Percentiles rank a stretch among this genome's conserved stretches.
phyloP scores from a whole-genome alignment of 495 filamentous ascomycete genomes.

The Bacidia gigantensis region DNA sequence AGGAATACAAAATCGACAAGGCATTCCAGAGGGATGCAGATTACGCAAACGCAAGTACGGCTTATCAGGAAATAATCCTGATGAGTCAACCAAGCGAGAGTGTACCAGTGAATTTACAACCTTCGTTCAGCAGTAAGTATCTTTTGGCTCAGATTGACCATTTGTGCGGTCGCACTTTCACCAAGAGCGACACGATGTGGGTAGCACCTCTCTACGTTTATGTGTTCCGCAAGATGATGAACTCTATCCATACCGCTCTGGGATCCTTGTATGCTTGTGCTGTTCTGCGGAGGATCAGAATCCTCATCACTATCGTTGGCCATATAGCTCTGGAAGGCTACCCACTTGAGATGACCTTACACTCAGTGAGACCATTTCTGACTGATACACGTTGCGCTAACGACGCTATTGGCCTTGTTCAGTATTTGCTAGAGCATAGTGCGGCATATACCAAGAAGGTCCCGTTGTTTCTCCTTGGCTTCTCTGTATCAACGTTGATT shows the following conservation, averaged over 20 bases:
- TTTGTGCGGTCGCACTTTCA: conserved; percentile 54
- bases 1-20: conserved; percentile 64
- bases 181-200: conserved; percentile 57
- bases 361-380: conserved; percentile 65
- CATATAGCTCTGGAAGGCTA: conserved; percentile 57
- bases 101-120: conserved; percentile 67
- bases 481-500: conserved; percentile 58
- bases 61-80: conserved; percentile 51
- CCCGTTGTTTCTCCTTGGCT: conserved; percentile 66
- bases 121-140: conserved; percentile 67
- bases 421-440: conserved; percentile 68
- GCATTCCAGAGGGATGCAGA: conserved; percentile 49
- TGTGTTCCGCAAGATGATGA: conserved; percentile 62
- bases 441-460: conserved; percentile 44
- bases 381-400: conserved; percentile 78
- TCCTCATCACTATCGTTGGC: conserved; percentile 68
- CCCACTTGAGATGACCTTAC: conserved; percentile 82
- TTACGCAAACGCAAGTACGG: conserved; percentile 43
- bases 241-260: conserved; percentile 71
- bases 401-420: conserved; percentile 74
- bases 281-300: conserved; percentile 70
- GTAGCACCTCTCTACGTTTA: conserved; percentile 58
- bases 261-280: conserved; percentile 78
- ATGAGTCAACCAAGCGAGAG: conserved; percentile 44
- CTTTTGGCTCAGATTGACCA: conserved; percentile 59